A percentile compares a stretch with the other conserved stretches of the same genome.
These are phyloP conservation scores for Pseudomassariella vexata DNA, from an alignment of 2,329 filamentous ascomycete genomes.

Conservation along the genomic window DNA sequence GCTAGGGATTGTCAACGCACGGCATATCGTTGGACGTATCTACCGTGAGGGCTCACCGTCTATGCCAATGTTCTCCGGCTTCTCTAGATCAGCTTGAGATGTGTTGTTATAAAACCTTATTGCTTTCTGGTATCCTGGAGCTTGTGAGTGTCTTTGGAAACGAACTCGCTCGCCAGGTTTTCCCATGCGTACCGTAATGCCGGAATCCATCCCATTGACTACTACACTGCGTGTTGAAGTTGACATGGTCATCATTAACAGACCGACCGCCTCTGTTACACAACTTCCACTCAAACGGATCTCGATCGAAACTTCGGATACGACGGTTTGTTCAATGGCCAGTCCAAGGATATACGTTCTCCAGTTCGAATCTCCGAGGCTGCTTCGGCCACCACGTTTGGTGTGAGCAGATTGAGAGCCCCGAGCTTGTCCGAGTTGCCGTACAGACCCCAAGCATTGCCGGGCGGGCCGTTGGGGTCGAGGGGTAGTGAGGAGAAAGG, in stretches of 20 bases:
- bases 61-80: constrained; percentile 31
- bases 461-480: constrained; percentile 31
- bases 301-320: constrained; percentile 8
- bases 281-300: constrained; percentile 8
- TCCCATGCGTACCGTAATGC: constrained; percentile 21
- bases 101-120: constrained; percentile 35
- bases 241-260: constrained; percentile 27
- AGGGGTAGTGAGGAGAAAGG: constrained; percentile 35
- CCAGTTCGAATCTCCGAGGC: constrained; percentile 38
- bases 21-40: too few relatives aligned
- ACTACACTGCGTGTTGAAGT: constrained; percentile 30
- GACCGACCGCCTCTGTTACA: constrained; percentile 5
- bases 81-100: constrained; percentile 30
- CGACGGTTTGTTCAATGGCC: constrained; percentile 27
- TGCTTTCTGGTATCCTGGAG: constrained; percentile 32
- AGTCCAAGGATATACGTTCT: constrained; percentile 29
- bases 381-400: constrained; percentile 32
- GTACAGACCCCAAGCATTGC: constrained; percentile 44
- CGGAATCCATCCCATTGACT: constrained; percentile 32
- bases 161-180: too few relatives aligned
- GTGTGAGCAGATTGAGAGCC: constrained; percentile 43
- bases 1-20: constrained; percentile 17
- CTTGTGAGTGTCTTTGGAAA: too few relatives aligned
- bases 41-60: constrained; percentile 23
- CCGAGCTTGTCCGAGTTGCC: constrained; percentile 39